phyloP scores from a whole-genome alignment of 2,329 filamentous ascomycete genomes.

The Simplicillium aogashimaense region DNA sequence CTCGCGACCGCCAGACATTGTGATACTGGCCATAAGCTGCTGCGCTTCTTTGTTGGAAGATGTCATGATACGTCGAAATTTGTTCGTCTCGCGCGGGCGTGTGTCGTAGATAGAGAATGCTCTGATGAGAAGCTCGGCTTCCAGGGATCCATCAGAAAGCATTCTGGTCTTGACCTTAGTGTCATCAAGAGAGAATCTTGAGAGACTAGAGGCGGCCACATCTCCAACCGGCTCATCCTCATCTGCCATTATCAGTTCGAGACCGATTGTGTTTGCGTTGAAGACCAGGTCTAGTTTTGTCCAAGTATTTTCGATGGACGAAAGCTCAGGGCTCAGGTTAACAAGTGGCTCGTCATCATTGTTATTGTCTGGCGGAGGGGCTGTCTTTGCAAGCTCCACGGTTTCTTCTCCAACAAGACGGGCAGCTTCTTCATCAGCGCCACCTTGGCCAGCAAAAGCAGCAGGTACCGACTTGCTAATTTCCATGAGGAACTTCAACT shows the following conservation, averaged over 20 bases:
- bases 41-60: conserved; percentile 90
- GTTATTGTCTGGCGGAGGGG: conserved; percentile 15
- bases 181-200: conserved; percentile 88
- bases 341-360: conserved; percentile 31
- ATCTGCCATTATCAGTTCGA: conserved; percentile 75
- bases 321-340: conserved; percentile 60
- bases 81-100: conserved; percentile 80
- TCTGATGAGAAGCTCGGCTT: conserved; percentile 86
- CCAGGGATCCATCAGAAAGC: conserved; percentile 82
- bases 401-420: conserved; percentile 58
- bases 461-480: conserved; percentile 80
- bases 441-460: conserved; percentile 62
- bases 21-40: conserved; percentile 96
- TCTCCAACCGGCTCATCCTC: conserved; percentile 71
- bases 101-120: conserved; percentile 94
- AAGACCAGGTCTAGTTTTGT: conserved; percentile 91
- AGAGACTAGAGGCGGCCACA: conserved; percentile 70
- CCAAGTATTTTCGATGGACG: conserved; percentile 63
- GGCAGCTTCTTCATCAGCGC: conserved; percentile 62
- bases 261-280: conserved; percentile 73
- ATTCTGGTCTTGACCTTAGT: conserved; percentile 87
- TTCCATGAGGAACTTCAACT: conserved; percentile 81
- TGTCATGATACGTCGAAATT: conserved; percentile 97
- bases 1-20: conserved; percentile 78
- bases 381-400: conserved; percentile 36